phyloP scores from a whole-genome alignment of 2,329 filamentous ascomycete genomes.

The Hymenoscyphus albidus region DNA sequence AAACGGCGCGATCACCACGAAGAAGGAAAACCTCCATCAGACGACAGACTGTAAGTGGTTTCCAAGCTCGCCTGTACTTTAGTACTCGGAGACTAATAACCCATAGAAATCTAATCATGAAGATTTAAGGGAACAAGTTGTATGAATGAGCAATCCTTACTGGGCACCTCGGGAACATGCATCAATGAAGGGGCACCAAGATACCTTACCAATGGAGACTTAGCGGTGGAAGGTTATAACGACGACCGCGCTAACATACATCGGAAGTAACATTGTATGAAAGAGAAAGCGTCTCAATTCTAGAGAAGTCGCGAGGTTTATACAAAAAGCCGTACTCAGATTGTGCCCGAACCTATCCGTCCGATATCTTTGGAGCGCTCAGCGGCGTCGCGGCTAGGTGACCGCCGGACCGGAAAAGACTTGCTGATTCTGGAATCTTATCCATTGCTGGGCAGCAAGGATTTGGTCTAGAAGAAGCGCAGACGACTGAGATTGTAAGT shows the following conservation, averaged over 20 bases:
- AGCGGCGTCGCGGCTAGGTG: not conserved
- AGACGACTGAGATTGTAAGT: not conserved
- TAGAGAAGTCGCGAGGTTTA: not conserved
- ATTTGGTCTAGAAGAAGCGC: not conserved
- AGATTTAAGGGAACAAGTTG: not conserved
- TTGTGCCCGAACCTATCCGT: not conserved
- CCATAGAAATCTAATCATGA: not conserved
- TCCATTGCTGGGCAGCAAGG: not conserved
- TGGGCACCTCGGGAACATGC: too few relatives aligned
- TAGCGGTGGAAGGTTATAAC: too few relatives aligned
- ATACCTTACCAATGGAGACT: too few relatives aligned
- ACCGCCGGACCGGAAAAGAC: not conserved
- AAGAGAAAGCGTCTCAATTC: not conserved
- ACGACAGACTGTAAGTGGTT: not conserved
- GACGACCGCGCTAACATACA: too few relatives aligned
- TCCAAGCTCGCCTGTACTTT: not conserved
- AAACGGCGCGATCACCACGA: conserved; percentile 3
- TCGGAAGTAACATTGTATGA: not conserved
- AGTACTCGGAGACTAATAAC: not conserved
- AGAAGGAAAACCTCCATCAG: not conserved
- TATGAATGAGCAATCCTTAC: not conserved
- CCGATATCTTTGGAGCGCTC: not conserved
- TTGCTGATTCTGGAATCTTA: not conserved
- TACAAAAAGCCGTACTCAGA: not conserved
- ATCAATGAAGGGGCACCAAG: too few relatives aligned